Percentiles rank a stretch among this genome's conserved stretches.
These are phyloP conservation scores for Trichophyton schoenleinii DNA, from an alignment of 2,329 filamentous ascomycete species.

Conservation along the genomic window DNA sequence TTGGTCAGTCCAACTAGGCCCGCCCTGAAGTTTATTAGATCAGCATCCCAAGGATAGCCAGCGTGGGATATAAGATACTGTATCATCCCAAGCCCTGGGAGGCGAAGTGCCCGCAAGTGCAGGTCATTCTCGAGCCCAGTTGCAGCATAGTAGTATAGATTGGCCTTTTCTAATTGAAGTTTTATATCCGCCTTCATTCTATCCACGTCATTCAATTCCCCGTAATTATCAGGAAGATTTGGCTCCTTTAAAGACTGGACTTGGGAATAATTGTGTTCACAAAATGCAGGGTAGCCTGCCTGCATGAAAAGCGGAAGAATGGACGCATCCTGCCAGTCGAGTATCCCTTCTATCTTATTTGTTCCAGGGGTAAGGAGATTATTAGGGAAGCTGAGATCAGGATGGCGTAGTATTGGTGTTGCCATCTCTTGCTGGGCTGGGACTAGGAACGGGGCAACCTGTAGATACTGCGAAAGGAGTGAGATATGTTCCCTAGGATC, in stretches of 20 bases:
- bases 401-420: slow-evolving; percentile 7
- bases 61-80: slow-evolving; percentile 10
- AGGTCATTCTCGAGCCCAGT: slow-evolving; percentile 7
- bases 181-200: slow-evolving; percentile 4
- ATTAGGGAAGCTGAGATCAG: slow-evolving; percentile 8
- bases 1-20: slow-evolving; percentile 6
- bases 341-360: slow-evolving; percentile 8
- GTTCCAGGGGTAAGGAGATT: slow-evolving; percentile 8
- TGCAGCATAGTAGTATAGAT: slow-evolving; percentile 10
- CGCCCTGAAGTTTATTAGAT: slow-evolving; percentile 8
- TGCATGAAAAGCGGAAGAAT: slow-evolving; percentile 10
- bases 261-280: slow-evolving; percentile 6
- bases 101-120: slow-evolving; percentile 3
- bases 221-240: slow-evolving; percentile 5
- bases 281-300: slow-evolving; percentile 11
- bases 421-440: not conserved
- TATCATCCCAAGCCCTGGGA: slow-evolving; percentile 4
- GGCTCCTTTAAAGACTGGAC: slow-evolving; percentile 5
- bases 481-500: slow-evolving; percentile 9
- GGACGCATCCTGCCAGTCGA: slow-evolving; percentile 12
- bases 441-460: not conserved
- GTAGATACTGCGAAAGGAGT: slow-evolving; percentile 8
- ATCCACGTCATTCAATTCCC: slow-evolving; percentile 1
- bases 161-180: slow-evolving; percentile 8
- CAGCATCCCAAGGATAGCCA: slow-evolving; percentile 12